Evolutionary conservation across 148 eudicot species (phyloP).

Genomic region (Suaeda aralocaspica): DNA sequence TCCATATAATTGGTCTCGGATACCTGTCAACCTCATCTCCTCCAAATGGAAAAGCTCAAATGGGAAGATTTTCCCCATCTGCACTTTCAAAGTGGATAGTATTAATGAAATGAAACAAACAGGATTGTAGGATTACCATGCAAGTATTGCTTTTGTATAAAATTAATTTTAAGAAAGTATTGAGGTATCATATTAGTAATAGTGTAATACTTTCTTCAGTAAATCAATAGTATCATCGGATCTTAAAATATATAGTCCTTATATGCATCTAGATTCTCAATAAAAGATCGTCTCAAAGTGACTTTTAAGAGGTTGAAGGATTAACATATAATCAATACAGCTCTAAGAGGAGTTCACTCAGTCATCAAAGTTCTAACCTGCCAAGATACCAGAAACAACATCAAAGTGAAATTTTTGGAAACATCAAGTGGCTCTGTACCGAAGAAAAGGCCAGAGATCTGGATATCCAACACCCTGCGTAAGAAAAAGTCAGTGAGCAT

Average conservation of each 20-base stretch:
- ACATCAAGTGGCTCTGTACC: constrained; percentile 98
- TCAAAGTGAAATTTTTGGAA: constrained; percentile 83
- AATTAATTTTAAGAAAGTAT: background rate
- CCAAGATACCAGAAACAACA: constrained; percentile 71
- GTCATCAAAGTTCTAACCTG: constrained; percentile 41
- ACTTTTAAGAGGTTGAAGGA: background rate
- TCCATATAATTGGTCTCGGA: too few relatives aligned
- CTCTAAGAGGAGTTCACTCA: background rate
- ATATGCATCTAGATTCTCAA: background rate
- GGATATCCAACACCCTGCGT: constrained; percentile 95
- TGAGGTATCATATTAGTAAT: background rate
- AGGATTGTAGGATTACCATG: background rate
- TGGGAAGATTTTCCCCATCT: constrained; percentile 86
- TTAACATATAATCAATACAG: background rate
- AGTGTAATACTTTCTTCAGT: background rate
- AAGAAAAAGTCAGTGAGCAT: constrained; percentile 2
- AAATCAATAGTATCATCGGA: background rate
- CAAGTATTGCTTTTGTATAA: background rate
- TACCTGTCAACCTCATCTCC: constrained; percentile 99
- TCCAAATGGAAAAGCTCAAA: constrained; percentile 94
- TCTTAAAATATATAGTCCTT: background rate
- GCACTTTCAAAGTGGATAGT: constrained; percentile 16
- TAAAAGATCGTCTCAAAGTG: background rate
- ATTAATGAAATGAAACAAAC: background rate
- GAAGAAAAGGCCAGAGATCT: constrained; percentile 90